These are phyloP conservation scores for Sphagnurus paluster DNA, from an alignment of 1,284 basidiomycete genomes.

Conservation along the genomic window DNA sequence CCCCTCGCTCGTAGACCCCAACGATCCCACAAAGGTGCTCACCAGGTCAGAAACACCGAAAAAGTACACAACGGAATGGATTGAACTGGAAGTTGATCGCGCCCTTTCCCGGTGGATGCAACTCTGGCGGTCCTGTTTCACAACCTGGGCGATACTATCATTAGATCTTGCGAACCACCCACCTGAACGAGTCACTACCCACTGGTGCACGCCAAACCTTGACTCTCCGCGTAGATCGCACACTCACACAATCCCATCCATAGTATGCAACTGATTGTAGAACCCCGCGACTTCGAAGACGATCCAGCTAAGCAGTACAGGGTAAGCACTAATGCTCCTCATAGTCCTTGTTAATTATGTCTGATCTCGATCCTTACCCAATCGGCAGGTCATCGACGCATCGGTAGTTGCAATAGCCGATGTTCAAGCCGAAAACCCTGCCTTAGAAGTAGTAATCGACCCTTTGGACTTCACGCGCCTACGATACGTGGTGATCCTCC, in stretches of 20 bases:
- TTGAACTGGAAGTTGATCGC: conserved; percentile 12
- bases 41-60: conserved; percentile 2
- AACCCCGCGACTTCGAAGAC: conserved; percentile 4
- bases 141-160: not conserved
- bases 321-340: not conserved
- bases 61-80: conserved; percentile 8
- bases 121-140: conserved; percentile 10
- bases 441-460: conserved; percentile 8
- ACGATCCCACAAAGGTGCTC: conserved; percentile 3
- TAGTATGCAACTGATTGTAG: conserved; percentile 12
- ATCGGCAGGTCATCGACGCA: conserved; percentile 6
- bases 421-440: conserved; percentile 2
- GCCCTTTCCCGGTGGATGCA: conserved; percentile 12
- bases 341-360: not conserved
- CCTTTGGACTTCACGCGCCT: conserved; percentile 10
- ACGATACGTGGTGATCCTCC: conserved; percentile 6
- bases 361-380: not conserved
- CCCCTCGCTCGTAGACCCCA: conserved; percentile 6
- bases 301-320: conserved; percentile 11
- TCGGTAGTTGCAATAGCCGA: conserved; percentile 3
- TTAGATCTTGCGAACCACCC: conserved; percentile 16
- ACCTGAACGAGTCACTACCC: conserved; percentile 10
- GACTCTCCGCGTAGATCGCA: not conserved
- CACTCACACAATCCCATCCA: not conserved
- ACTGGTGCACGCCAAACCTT: conserved; percentile 8